Percentiles rank a stretch among this genome's conserved stretches.
phyloP scores from a whole-genome alignment of 345 rosid species.

The Fremontodendron californicum region DNA sequence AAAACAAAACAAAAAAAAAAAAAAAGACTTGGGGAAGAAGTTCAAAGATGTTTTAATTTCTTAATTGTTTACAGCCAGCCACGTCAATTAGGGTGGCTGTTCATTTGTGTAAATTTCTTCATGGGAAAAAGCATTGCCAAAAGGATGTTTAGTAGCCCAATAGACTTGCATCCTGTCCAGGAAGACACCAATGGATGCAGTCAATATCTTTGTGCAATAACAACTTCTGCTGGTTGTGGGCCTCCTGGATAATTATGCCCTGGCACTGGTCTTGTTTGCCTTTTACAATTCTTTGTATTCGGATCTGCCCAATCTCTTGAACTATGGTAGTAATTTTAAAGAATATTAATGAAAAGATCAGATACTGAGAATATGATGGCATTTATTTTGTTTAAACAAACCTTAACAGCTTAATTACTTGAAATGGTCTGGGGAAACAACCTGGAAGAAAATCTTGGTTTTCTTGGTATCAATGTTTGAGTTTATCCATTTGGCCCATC shows the following conservation, averaged over 20 bases:
- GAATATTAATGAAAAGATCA: neutral
- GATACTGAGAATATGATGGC: neutral
- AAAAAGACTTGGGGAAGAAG: neutral
- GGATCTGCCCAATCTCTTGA: no score
- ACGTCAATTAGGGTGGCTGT: neutral
- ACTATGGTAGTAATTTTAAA: constrained; percentile 1
- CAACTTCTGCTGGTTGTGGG: no score
- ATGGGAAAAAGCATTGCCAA: neutral
- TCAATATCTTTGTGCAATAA: constrained; percentile 34
- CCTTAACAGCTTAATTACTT: constrained; percentile 25
- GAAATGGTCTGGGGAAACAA: constrained; percentile 32
- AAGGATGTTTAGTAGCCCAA: neutral
- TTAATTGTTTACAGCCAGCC: neutral
- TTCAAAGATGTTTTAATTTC: neutral
- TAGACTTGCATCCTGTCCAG: constrained; percentile 33
- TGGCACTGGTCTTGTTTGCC: constrained; percentile 30
- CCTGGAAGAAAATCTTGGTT: constrained; percentile 37
- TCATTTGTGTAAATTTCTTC: neutral
- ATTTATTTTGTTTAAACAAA: neutral
- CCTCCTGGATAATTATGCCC: no score
- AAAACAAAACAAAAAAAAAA: no score
- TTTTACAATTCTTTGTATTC: constrained; percentile 26
- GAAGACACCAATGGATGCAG: constrained; percentile 53
- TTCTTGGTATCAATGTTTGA: constrained; percentile 17
- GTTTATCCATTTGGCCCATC: constrained; percentile 38